Percentiles rank a stretch among this genome's conserved stretches.
phyloP scores from a whole-genome alignment of 2,329 filamentous ascomycete genomes.

The Aspergillus calidoustus region DNA sequence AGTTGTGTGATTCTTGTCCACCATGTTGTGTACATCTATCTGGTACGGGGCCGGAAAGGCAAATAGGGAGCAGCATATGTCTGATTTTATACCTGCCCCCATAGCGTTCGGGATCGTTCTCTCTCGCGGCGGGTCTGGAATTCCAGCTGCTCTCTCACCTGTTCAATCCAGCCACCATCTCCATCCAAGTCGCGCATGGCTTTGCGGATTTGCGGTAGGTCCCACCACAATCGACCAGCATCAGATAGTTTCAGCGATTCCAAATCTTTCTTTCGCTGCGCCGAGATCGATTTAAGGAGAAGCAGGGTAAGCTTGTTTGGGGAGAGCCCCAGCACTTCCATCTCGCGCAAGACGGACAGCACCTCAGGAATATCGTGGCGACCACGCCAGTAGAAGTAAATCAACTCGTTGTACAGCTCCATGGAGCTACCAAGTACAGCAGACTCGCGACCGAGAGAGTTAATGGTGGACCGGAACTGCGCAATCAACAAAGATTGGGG shows the following conservation, averaged over 20 bases:
- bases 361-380: slow-evolving; percentile 48
- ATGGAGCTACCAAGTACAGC: slow-evolving; percentile 48
- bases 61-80: not conserved
- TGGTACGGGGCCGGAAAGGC: not conserved
- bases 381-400: slow-evolving; percentile 48
- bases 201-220: slow-evolving; percentile 36
- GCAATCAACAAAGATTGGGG: slow-evolving; percentile 46
- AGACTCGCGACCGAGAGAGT: slow-evolving; percentile 46
- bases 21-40: not conserved
- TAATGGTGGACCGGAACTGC: slow-evolving; percentile 47
- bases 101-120: not conserved
- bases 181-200: slow-evolving; percentile 34
- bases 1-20: not conserved
- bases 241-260: slow-evolving; percentile 21
- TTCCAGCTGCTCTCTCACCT: slow-evolving; percentile 22
- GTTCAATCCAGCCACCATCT: slow-evolving; percentile 33
- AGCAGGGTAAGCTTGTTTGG: slow-evolving; percentile 39
- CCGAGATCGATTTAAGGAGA: slow-evolving; percentile 38
- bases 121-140: not conserved
- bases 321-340: slow-evolving; percentile 49
- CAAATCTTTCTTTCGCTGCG: slow-evolving; percentile 30
- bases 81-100: not conserved
- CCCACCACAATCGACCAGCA: slow-evolving; percentile 35
- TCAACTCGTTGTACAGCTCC: slow-evolving; percentile 50
- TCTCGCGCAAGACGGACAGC: slow-evolving; percentile 46